These are phyloP conservation scores for Leccinum subtestaceum DNA, from an alignment of 768 basidiomycete genomes.

Conservation along the genomic window DNA sequence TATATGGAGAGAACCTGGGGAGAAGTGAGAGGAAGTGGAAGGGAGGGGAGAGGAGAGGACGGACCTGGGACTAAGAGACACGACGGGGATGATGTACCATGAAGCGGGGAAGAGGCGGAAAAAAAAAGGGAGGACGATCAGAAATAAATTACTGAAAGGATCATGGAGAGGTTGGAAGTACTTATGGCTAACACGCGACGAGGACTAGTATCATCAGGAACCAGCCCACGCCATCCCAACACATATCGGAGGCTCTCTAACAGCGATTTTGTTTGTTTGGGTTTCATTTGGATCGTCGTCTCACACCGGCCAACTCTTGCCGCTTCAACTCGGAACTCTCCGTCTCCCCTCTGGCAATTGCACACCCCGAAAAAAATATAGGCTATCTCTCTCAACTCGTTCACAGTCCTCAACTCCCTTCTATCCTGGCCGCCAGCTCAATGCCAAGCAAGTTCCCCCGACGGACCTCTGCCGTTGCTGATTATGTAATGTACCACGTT, in stretches of 20 bases:
- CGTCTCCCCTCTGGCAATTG: background rate
- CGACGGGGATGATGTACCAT: conserved; percentile 28
- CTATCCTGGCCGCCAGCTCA: background rate
- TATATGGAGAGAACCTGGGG: conserved; percentile 28
- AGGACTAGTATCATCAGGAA: conserved; percentile 7
- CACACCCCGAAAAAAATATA: background rate
- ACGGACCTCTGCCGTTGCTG: background rate
- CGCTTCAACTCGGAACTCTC: conserved; percentile 10
- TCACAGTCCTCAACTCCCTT: background rate
- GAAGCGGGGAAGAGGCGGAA: conserved; percentile 11
- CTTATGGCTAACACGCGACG: conserved; percentile 30
- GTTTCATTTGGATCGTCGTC: conserved; percentile 33
- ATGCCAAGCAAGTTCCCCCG: conserved; percentile 11
- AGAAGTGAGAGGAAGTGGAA: background rate
- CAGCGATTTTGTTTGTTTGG: conserved; percentile 24
- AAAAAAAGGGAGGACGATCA: conserved; percentile 11
- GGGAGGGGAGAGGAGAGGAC: background rate
- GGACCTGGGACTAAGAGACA: conserved; percentile 10
- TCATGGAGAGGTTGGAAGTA: conserved; percentile 31
- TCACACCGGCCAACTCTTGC: conserved; percentile 29
- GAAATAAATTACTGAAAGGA: conserved; percentile 28
- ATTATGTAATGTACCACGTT: background rate
- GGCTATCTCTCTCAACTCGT: background rate
- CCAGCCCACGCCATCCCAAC: conserved; percentile 13
- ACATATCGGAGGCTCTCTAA: conserved; percentile 23